Percentiles rank a stretch among this genome's conserved stretches.
Evolutionary conservation across 805 yeast species (phyloP).

Genomic region (Suhomyces faveliae): DNA sequence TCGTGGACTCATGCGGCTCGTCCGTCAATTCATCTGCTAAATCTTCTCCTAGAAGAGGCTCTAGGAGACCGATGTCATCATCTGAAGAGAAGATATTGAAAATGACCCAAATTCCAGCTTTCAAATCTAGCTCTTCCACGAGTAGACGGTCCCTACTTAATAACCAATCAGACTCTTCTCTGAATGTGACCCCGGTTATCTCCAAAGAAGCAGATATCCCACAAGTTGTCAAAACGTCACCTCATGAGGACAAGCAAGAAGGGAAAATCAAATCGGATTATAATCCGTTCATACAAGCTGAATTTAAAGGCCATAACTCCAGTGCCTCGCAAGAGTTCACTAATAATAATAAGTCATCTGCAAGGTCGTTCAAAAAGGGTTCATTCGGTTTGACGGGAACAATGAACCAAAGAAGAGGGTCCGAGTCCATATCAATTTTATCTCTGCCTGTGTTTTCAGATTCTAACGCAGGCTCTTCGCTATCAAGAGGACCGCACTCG

Average conservation of each 20-base stretch:
- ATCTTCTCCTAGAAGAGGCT: constrained; percentile 9
- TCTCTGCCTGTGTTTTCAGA: constrained; percentile 7
- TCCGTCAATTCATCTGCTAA: constrained; percentile 3
- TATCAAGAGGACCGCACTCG: constrained; percentile 12
- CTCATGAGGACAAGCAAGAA: not conserved
- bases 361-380: not conserved
- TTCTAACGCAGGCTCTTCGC: not conserved
- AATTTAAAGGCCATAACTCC: not conserved
- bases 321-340: not conserved
- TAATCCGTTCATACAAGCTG: not conserved
- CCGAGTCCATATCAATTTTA: constrained; percentile 10
- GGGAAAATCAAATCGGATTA: not conserved
- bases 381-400: not conserved
- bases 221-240: not conserved
- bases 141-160: not conserved
- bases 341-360: not conserved
- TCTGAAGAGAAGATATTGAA: constrained; percentile 24
- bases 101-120: constrained; percentile 26
- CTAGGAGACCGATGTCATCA: constrained; percentile 20
- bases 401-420: constrained; percentile 6
- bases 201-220: not conserved
- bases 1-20: not conserved
- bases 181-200: not conserved
- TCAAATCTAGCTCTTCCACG: constrained; percentile 8
- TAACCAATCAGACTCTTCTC: not conserved